These are phyloP conservation scores for Rosa persica DNA, from an alignment of 306 rosid genomes.

Conservation along the genomic window DNA sequence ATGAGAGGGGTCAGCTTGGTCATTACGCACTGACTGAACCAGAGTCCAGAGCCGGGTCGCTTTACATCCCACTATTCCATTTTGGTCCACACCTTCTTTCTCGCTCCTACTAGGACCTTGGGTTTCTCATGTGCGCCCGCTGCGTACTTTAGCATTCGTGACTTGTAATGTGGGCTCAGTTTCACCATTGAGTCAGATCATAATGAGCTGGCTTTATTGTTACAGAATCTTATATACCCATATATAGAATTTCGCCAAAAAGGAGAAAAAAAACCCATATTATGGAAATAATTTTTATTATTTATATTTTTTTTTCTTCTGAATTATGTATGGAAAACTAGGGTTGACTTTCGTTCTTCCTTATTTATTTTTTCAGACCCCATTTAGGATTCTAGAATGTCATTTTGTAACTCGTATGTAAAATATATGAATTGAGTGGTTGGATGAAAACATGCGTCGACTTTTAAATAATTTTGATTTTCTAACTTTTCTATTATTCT, in stretches of 20 bases:
- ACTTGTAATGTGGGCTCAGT: not conserved
- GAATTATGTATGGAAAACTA: no score
- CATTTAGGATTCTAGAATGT: no score
- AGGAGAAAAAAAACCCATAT: no score
- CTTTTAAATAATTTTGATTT: no score
- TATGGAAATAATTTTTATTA: no score
- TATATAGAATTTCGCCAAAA: not conserved
- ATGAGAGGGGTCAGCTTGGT: not conserved
- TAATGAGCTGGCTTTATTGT: not conserved
- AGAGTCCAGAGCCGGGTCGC: not conserved
- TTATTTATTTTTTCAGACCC: no score
- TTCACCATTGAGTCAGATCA: not conserved
- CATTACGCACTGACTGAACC: not conserved
- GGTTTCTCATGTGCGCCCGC: conserved; percentile 1
- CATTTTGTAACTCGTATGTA: no score
- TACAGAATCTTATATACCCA: not conserved
- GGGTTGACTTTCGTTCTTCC: no score
- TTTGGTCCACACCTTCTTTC: not conserved
- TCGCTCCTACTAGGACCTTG: not conserved
- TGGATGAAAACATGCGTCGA: no score
- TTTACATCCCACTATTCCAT: not conserved
- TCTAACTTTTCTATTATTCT: no score
- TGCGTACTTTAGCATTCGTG: not conserved
- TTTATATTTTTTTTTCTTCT: no score
- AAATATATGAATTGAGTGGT: no score